Percentiles rank a stretch among this genome's conserved stretches.
These are phyloP conservation scores for Lavandula angustifolia DNA, from an alignment of 257 asterid species.

Conservation along the genomic window DNA sequence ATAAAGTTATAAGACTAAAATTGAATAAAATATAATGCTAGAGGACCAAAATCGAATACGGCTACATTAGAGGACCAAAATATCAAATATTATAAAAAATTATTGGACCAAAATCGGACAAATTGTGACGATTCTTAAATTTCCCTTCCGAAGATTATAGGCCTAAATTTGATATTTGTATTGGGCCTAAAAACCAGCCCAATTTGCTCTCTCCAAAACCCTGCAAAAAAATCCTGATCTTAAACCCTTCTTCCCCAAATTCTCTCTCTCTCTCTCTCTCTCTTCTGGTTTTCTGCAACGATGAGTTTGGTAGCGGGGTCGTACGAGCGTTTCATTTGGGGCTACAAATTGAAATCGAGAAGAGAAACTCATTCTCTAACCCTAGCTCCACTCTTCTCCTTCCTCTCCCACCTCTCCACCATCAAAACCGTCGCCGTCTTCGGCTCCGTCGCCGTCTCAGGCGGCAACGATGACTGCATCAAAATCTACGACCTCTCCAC, in stretches of 20 bases:
- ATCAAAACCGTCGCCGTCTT: conserved; percentile 83
- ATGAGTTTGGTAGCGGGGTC: conserved; percentile 93
- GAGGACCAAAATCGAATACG: too few species aligned
- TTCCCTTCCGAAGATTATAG: too few species aligned
- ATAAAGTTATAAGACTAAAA: too few species aligned
- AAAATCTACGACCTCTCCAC: conserved; percentile 87
- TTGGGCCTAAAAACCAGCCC: conserved; percentile 17
- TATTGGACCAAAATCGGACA: too few species aligned
- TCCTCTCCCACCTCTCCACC: conserved; percentile 92
- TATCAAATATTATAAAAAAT: too few species aligned
- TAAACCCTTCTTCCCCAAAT: conserved; percentile 25
- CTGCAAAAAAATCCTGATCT: neutral
- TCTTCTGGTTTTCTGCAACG: conserved; percentile 4
- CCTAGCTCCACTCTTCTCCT: conserved; percentile 71
- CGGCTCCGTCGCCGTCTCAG: conserved; percentile 86
- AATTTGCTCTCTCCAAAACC: conserved; percentile 7
- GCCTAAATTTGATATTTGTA: too few species aligned
- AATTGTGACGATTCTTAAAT: too few species aligned
- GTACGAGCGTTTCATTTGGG: conserved; percentile 96
- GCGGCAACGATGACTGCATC: conserved; percentile 91
- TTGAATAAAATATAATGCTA: too few species aligned
- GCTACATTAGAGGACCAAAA: too few species aligned
- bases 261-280: neutral
- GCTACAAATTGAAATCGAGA: conserved; percentile 58
- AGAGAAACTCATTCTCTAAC: conserved; percentile 39